These are phyloP conservation scores for Golubevia sp. DNA, from an alignment of 1,284 basidiomycete species.

Conservation along the genomic window DNA sequence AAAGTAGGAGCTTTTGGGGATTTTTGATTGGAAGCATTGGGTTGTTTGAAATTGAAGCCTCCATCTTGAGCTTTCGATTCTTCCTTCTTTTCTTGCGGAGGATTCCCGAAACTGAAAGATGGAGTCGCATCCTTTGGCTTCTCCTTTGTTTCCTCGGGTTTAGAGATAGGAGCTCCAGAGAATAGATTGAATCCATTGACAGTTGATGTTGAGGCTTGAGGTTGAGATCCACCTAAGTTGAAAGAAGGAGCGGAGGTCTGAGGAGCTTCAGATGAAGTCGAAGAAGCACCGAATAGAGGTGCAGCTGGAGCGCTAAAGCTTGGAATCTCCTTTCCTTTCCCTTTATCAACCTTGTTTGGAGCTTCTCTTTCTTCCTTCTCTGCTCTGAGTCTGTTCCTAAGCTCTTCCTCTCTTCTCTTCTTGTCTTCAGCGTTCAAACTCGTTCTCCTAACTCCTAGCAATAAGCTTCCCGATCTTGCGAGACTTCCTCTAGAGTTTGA, in stretches of 20 bases:
- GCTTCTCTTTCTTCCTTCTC: conserved; percentile 1
- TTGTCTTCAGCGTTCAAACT: conserved; percentile 1
- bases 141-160: neutral
- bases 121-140: neutral
- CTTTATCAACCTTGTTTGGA: neutral
- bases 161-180: neutral
- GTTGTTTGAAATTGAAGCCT: neutral
- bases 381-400: neutral
- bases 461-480: neutral
- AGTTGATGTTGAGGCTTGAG: neutral
- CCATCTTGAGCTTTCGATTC: neutral
- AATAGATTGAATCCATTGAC: too few relatives aligned
- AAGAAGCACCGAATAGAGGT: neutral
- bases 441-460: neutral
- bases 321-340: too few relatives aligned
- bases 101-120: neutral
- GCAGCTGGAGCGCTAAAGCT: neutral
- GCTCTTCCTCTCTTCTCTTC: conserved; percentile 1
- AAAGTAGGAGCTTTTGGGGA: neutral
- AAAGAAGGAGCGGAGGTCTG: neutral
- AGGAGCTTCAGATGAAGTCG: neutral
- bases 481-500: neutral
- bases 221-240: neutral
- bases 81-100: neutral
- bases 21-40: neutral